Percentiles rank a stretch among this genome's conserved stretches.
phyloP scores from a whole-genome alignment of 352 stramenopile species.

The Globisporangium takayamanum region DNA sequence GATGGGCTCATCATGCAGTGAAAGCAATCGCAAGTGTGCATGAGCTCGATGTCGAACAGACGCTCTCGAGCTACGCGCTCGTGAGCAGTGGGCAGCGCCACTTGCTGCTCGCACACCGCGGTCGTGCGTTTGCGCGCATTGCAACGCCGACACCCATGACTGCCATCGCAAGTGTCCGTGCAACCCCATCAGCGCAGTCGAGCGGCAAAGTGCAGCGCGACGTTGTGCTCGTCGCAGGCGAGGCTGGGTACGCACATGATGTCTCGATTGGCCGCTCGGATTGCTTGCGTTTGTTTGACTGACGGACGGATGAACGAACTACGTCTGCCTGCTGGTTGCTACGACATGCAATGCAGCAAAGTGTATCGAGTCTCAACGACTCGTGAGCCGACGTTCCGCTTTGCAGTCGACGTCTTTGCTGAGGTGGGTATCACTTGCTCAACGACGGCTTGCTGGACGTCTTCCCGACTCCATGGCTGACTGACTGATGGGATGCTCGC shows the following conservation, averaged over 20 bases:
- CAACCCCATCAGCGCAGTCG: conserved; percentile 2
- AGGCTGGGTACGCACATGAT: conserved; percentile 31
- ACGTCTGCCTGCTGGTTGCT: neutral
- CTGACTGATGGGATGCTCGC: neutral
- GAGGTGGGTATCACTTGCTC: conserved; percentile 5
- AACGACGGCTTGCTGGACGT: no score
- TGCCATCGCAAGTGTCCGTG: conserved; percentile 21
- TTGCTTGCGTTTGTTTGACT: neutral
- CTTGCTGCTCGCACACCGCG: conserved; percentile 37
- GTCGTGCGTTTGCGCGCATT: conserved; percentile 24
- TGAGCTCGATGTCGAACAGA: conserved; percentile 42
- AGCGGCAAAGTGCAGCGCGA: conserved; percentile 16
- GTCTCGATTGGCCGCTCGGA: neutral
- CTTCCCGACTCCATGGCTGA: neutral
- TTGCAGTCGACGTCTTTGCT: conserved; percentile 29
- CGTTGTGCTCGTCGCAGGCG: conserved; percentile 31
- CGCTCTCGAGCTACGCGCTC: conserved; percentile 43
- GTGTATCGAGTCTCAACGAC: conserved; percentile 35
- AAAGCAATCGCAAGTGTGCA: conserved; percentile 25
- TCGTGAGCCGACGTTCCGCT: conserved; percentile 19
- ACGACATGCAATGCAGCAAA: conserved; percentile 6
- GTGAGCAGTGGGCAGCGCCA: conserved; percentile 37
- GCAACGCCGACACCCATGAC: conserved; percentile 22
- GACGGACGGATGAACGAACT: neutral
- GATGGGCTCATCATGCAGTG: conserved; percentile 9